A percentile compares a stretch with the other conserved stretches of the same genome.
These are phyloP conservation scores for Didymella arachidicola DNA, from an alignment of 2,329 filamentous ascomycete genomes.

Conservation along the genomic window DNA sequence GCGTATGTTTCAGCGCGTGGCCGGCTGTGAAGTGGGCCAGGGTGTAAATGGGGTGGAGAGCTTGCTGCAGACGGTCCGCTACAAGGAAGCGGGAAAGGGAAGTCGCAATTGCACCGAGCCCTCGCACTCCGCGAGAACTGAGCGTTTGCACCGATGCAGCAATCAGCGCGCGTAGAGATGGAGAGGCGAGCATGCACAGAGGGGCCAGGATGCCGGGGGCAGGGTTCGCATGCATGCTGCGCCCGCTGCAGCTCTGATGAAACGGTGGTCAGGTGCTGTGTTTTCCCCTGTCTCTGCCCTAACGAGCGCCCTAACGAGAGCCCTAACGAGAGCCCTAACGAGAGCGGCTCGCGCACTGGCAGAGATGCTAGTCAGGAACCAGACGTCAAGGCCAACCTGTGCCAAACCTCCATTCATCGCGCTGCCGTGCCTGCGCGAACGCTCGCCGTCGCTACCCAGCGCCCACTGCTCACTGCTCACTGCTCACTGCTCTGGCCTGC, in stretches of 20 bases:
- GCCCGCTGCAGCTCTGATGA: slow-evolving; percentile 20
- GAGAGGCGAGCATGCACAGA: slow-evolving; percentile 14
- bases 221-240: slow-evolving; percentile 24
- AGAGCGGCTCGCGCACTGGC: slow-evolving; percentile 18
- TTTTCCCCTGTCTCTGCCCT: slow-evolving; percentile 7
- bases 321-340: neutral
- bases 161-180: slow-evolving; percentile 9
- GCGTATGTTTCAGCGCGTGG: slow-evolving; percentile 31
- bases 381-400: slow-evolving; percentile 10
- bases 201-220: slow-evolving; percentile 13
- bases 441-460: neutral
- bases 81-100: slow-evolving; percentile 14
- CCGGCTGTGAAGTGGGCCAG: slow-evolving; percentile 16
- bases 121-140: slow-evolving; percentile 6
- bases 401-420: slow-evolving; percentile 6
- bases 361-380: neutral
- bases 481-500: neutral
- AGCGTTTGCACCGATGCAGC: slow-evolving; percentile 10
- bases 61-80: slow-evolving; percentile 15
- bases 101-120: slow-evolving; percentile 13
- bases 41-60: slow-evolving; percentile 6
- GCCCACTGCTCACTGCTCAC: neutral
- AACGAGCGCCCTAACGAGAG: neutral
- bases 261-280: slow-evolving; percentile 25
- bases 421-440: slow-evolving; percentile 2